Percentiles rank a stretch among this genome's conserved stretches.
Conservation (phyloP, 2,329 filamentous ascomycete species). For the Fusarium sp. region DNA sequence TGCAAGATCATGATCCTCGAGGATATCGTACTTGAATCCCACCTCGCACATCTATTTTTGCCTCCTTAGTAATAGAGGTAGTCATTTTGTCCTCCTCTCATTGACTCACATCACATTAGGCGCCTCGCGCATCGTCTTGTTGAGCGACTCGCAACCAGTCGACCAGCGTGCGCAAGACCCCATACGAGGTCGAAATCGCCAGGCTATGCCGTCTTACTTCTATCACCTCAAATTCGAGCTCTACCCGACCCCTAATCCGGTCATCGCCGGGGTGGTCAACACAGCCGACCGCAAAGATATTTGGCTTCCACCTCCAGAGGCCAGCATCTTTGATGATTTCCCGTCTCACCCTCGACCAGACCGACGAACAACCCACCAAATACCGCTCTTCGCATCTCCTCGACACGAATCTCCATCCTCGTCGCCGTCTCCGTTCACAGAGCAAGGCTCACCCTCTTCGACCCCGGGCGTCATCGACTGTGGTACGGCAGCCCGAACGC, state of each 20-base stretch:
- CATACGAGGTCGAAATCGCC: not conserved
- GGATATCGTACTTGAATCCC: not conserved
- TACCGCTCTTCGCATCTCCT: constrained; percentile 4
- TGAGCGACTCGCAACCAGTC: constrained; percentile 1
- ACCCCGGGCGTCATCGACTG: constrained; percentile 60
- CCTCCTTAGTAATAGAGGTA: constrained; percentile 31
- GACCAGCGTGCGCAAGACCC: not conserved
- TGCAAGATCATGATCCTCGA: constrained; percentile 32
- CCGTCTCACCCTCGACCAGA: constrained; percentile 58
- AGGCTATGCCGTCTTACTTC: constrained; percentile 69
- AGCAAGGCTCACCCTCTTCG: constrained; percentile 20
- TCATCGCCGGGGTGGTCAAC: constrained; percentile 15
- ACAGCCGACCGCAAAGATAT: constrained; percentile 41
- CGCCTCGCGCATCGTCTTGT: not conserved
- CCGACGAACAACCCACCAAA: constrained; percentile 28
- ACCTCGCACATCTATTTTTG: constrained; percentile 26
- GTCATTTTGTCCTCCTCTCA: not conserved
- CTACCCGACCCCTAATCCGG: constrained; percentile 60
- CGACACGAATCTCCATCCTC: constrained; percentile 1
- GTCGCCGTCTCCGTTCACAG: not conserved
- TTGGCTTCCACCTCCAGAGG: constrained; percentile 62
- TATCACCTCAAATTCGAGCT: constrained; percentile 76
- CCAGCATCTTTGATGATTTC: constrained; percentile 66
- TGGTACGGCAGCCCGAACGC: constrained; percentile 53
- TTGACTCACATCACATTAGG: not conserved